Evolutionary conservation across 257 asterid genomes (phyloP).

Genomic region (Lithospermum erythrorhizon): DNA sequence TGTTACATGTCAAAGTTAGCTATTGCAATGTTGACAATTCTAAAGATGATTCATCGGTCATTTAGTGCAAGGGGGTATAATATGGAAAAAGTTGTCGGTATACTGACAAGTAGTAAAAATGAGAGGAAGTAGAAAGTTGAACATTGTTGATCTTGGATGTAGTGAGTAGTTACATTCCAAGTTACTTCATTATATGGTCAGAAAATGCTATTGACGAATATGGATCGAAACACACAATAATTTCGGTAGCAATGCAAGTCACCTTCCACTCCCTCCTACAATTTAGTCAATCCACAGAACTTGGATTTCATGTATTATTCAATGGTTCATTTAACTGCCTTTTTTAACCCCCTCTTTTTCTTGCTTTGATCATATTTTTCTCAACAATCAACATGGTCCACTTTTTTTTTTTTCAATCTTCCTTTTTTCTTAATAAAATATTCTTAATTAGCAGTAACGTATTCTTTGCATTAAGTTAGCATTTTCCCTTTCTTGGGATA

Average conservation of each 20-base stretch:
- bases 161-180: too few species aligned
- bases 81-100: too few species aligned
- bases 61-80: too few species aligned
- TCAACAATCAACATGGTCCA: conserved; percentile 28
- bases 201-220: too few species aligned
- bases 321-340: background rate
- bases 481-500: background rate
- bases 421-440: conserved; percentile 11
- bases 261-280: too few species aligned
- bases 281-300: background rate
- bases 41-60: too few species aligned
- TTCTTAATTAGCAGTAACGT: background rate
- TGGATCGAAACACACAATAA: too few species aligned
- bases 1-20: background rate
- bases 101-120: too few species aligned
- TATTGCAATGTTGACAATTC: background rate
- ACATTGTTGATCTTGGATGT: too few species aligned
- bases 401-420: conserved; percentile 38
- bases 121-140: too few species aligned
- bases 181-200: too few species aligned
- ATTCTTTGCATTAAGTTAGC: background rate
- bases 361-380: background rate
- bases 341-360: background rate
- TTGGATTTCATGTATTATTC: background rate
- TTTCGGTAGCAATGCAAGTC: too few species aligned